phyloP scores from a whole-genome alignment of 139 green algal genomes.

The Tetradesmus lagerheimii region DNA sequence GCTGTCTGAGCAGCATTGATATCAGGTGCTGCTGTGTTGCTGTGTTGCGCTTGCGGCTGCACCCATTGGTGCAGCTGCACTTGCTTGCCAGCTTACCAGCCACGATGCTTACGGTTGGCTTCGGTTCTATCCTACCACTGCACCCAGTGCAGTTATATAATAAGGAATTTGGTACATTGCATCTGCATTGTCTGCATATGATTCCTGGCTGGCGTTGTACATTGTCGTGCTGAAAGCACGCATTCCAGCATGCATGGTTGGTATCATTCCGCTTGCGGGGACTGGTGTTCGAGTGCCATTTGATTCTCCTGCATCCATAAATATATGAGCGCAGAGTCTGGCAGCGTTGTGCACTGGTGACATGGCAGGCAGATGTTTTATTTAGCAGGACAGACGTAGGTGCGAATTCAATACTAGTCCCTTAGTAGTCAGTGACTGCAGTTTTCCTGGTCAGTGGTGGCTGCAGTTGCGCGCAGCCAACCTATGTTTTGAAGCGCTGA shows the following conservation, averaged over 20 bases:
- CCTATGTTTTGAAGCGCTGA: no score
- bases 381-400: no score
- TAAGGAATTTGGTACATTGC: no score
- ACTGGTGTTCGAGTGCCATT: not conserved
- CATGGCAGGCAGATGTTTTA: no score
- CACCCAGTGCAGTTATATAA: not conserved
- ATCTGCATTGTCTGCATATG: not conserved
- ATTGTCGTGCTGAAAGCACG: not conserved
- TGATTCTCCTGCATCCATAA: not conserved
- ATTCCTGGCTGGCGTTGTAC: not conserved
- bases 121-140: no score
- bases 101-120: no score
- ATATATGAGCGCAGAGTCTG: not conserved
- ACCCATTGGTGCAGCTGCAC: not conserved
- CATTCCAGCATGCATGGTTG: not conserved
- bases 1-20: not conserved
- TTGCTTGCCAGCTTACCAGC: not conserved
- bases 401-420: no score
- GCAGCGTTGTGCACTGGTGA: no score
- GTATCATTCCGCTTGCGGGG: not conserved
- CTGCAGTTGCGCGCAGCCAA: no score
- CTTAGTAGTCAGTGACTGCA: no score
- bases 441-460: no score
- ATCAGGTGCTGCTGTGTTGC: not conserved
- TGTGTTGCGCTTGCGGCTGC: not conserved